Conservation (phyloP, 768 basidiomycete genomes). For the Infundibulicybe gibba region DNA sequence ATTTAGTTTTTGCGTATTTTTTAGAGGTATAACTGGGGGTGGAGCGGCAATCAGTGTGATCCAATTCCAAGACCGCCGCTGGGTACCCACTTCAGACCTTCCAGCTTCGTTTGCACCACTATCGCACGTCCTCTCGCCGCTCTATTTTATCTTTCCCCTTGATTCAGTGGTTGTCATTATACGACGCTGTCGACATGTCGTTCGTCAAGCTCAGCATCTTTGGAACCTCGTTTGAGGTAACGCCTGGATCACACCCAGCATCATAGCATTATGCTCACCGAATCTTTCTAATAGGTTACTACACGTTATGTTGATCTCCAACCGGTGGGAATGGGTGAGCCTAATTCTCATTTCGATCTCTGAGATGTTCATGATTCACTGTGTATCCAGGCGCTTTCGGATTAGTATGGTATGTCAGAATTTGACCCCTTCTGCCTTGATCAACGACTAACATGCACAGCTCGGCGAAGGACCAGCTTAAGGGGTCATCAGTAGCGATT, state of each 20-base stretch:
- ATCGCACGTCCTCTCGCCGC: background rate
- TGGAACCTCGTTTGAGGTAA: constrained; percentile 94
- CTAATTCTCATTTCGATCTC: background rate
- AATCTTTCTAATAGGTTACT: constrained; percentile 63
- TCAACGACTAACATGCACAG: constrained; percentile 32
- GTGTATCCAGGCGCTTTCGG: constrained; percentile 80
- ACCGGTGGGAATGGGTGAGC: constrained; percentile 97
- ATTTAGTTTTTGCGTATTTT: too few relatives aligned
- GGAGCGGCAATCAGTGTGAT: too few relatives aligned
- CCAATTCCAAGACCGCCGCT: background rate
- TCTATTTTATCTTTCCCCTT: constrained; percentile 11
- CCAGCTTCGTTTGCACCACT: constrained; percentile 1
- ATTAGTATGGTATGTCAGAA: constrained; percentile 79
- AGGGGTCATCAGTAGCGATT: constrained; percentile 91
- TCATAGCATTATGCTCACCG: constrained; percentile 10
- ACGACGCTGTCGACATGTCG: constrained; percentile 50
- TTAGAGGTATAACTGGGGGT: too few relatives aligned
- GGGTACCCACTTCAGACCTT: constrained; percentile 1
- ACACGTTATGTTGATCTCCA: constrained; percentile 99
- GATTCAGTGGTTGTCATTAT: constrained; percentile 9
- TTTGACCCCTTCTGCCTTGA: constrained; percentile 4
- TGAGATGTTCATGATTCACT: constrained; percentile 12
- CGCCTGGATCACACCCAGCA: constrained; percentile 13
- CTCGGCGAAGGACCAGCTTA: constrained; percentile 93
- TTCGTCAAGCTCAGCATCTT: constrained; percentile 99